These are phyloP conservation scores for Apiotrichum gracile DNA, from an alignment of 1,284 basidiomycete species.

Conservation along the genomic window DNA sequence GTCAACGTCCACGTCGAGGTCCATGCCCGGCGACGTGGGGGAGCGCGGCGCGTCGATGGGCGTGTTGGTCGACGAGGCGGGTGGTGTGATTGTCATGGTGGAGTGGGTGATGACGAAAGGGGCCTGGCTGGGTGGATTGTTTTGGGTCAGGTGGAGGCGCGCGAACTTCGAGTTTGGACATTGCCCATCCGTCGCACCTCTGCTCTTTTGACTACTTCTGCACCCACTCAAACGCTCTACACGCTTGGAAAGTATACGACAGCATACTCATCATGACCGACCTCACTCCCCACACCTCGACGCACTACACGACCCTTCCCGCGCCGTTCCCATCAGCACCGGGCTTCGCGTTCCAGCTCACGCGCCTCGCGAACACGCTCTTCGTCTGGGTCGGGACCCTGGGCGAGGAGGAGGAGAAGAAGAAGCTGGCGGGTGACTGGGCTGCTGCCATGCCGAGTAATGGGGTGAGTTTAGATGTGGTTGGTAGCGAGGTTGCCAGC, in stretches of 20 bases:
- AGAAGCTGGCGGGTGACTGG: conserved; percentile 66
- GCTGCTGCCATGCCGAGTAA: conserved; percentile 70
- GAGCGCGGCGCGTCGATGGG: conserved; percentile 13
- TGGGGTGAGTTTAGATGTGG: conserved; percentile 41
- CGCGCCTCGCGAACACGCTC: conserved; percentile 63
- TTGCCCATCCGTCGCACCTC: too few relatives aligned
- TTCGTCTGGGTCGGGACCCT: conserved; percentile 72
- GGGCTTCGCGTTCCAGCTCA: conserved; percentile 63
- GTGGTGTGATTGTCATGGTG: conserved; percentile 18
- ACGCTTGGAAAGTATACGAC: too few relatives aligned
- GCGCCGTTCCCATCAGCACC: conserved; percentile 48
- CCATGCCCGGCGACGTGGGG: not conserved
- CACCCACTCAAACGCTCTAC: too few relatives aligned
- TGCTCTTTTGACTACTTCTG: too few relatives aligned
- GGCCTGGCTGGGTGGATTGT: too few relatives aligned
- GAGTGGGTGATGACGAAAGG: not conserved
- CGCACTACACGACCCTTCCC: conserved; percentile 28
- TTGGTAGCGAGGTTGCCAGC: too few relatives aligned
- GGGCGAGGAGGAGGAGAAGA: conserved; percentile 19
- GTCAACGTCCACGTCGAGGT: not conserved
- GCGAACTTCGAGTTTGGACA: too few relatives aligned
- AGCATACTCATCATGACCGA: not conserved
- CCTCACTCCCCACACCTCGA: conserved; percentile 20
- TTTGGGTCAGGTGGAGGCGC: too few relatives aligned
- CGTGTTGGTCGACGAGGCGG: conserved; percentile 24